Evolutionary conservation across 176 grass and related monocot genomes (phyloP).

Genomic region (Cymbopogon citratus): DNA sequence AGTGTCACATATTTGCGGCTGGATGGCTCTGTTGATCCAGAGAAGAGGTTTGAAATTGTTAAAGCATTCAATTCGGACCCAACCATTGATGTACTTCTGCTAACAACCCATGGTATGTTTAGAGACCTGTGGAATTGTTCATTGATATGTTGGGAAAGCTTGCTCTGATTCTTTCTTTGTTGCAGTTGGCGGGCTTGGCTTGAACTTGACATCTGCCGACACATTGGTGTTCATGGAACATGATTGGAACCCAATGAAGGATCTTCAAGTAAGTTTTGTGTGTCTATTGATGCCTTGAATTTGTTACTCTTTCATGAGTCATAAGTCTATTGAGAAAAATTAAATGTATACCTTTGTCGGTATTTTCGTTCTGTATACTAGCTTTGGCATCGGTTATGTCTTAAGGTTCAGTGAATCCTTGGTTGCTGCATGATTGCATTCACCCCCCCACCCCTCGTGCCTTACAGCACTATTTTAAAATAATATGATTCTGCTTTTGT

Average conservation of each 20-base stretch:
- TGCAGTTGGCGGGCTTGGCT: constrained; percentile 94
- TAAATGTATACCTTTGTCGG: neutral
- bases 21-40: constrained; percentile 86
- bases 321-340: neutral
- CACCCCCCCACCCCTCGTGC: neutral
- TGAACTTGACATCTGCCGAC: constrained; percentile 98
- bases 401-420: neutral
- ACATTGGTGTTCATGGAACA: constrained; percentile 98
- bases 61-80: constrained; percentile 99
- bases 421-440: neutral
- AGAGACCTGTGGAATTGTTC: constrained; percentile 7
- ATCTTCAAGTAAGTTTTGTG: constrained; percentile 70
- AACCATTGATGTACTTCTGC: constrained; percentile 87
- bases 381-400: neutral
- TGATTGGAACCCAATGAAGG: constrained; percentile 99
- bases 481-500: constrained; percentile 10
- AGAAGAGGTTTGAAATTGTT: constrained; percentile 98
- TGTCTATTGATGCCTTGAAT: neutral
- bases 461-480: neutral
- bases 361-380: neutral
- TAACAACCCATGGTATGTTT: constrained; percentile 86
- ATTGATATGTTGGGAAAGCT: constrained; percentile 25
- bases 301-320: neutral
- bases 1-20: constrained; percentile 88
- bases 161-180: constrained; percentile 26